phyloP scores from a whole-genome alignment of 2,329 filamentous ascomycete genomes.

The Ophiognomonia clavigignenti-juglandacearum region DNA sequence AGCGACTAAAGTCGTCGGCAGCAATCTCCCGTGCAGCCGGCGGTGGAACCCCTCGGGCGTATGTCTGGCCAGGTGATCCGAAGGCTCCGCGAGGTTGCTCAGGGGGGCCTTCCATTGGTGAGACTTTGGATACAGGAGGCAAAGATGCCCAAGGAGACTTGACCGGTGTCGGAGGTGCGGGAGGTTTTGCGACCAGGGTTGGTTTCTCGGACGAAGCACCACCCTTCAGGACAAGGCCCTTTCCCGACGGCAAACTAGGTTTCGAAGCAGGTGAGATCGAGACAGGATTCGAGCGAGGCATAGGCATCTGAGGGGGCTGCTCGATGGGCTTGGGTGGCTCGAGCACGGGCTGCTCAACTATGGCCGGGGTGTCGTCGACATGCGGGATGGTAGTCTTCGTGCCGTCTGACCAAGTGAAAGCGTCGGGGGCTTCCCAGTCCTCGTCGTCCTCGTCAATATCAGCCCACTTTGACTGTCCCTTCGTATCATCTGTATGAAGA shows the following conservation, averaged over 20 bases:
- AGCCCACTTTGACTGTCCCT: constrained; percentile 71
- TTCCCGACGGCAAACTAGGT: constrained; percentile 44
- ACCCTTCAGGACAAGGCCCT: constrained; percentile 61
- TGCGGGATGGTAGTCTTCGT: constrained; percentile 74
- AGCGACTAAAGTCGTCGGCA: constrained; percentile 86
- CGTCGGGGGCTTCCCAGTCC: constrained; percentile 80
- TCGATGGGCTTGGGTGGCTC: constrained; percentile 30
- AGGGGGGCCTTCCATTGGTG: constrained; percentile 57
- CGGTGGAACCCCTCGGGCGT: constrained; percentile 49
- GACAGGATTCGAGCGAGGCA: constrained; percentile 19
- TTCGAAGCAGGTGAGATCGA: constrained; percentile 37
- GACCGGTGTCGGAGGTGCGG: constrained; percentile 60
- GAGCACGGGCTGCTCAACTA: neutral
- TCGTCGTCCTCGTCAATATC: constrained; percentile 80
- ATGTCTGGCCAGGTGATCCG: constrained; percentile 46
- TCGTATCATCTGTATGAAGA: constrained; percentile 67
- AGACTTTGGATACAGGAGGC: constrained; percentile 77
- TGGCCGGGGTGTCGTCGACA: constrained; percentile 43
- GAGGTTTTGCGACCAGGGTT: constrained; percentile 67
- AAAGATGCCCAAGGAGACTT: constrained; percentile 91
- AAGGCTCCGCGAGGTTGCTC: constrained; percentile 36
- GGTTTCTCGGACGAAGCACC: constrained; percentile 58
- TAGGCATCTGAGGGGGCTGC: constrained; percentile 37
- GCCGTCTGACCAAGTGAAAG: constrained; percentile 83
- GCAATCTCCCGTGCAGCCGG: constrained; percentile 76